Evolutionary conservation across 306 rosid species (phyloP).

Genomic region (Glycine latifolia): DNA sequence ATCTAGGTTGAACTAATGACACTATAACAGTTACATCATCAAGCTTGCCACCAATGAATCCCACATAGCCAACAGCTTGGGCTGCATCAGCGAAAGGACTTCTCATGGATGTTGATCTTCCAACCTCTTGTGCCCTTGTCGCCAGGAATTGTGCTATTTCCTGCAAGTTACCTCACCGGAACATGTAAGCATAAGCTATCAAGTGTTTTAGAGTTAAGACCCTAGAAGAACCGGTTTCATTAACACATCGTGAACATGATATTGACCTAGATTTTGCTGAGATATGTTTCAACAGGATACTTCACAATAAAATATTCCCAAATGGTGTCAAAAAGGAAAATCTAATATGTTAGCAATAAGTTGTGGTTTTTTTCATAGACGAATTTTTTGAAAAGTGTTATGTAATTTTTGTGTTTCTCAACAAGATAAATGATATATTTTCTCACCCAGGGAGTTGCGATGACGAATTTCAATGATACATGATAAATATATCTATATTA

Average conservation of each 20-base stretch:
- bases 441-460: not conserved
- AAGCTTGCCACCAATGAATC: conserved; percentile 74
- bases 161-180: conserved; percentile 48
- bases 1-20: conserved; percentile 59
- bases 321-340: not conserved
- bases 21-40: conserved; percentile 78
- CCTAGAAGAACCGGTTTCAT: not conserved
- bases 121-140: conserved; percentile 72
- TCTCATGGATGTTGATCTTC: conserved; percentile 57
- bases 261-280: not conserved
- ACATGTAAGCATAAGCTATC: conserved; percentile 22
- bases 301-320: not conserved
- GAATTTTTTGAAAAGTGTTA: not conserved
- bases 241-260: not conserved
- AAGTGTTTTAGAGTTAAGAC: not conserved
- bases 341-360: not conserved
- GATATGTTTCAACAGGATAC: not conserved
- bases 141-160: conserved; percentile 73
- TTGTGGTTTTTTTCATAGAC: not conserved
- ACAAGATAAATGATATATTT: not conserved
- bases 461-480: not conserved
- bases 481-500: not conserved
- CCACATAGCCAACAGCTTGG: conserved; percentile 67
- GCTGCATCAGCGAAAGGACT: conserved; percentile 86
- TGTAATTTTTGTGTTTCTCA: not conserved